These are phyloP conservation scores for Eremochloa ophiuroides DNA, from an alignment of 176 grass and related monocot genomes.

Conservation along the genomic window DNA sequence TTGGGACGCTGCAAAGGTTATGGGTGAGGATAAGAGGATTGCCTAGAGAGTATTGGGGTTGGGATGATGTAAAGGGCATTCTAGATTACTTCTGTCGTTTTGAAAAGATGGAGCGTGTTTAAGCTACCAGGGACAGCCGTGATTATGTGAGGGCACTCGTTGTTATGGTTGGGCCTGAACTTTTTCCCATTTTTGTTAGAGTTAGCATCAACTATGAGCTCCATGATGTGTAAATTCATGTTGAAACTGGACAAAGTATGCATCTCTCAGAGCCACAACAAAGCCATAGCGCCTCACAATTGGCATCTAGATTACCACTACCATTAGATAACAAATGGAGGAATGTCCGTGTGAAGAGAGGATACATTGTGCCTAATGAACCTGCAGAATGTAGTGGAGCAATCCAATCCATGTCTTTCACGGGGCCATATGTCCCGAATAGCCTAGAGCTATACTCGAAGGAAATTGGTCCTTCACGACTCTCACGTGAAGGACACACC, in stretches of 20 bases:
- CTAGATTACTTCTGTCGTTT: too few relatives aligned
- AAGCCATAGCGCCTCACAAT: not conserved
- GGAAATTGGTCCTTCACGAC: not conserved
- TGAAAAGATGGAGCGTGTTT: too few relatives aligned
- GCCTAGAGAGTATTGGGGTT: not conserved
- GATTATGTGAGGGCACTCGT: too few relatives aligned
- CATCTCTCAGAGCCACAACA: not conserved
- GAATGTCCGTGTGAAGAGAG: not conserved
- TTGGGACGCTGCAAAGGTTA: not conserved
- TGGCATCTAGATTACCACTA: not conserved
- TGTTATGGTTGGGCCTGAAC: not conserved
- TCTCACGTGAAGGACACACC: not conserved
- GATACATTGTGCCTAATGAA: not conserved
- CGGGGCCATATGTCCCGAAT: not conserved
- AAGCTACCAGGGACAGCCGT: too few relatives aligned
- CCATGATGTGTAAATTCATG: not conserved
- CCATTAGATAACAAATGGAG: not conserved
- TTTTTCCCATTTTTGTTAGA: too few relatives aligned
- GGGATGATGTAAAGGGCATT: too few relatives aligned
- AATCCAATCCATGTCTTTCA: not conserved
- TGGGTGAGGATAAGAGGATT: not conserved
- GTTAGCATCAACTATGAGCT: too few relatives aligned
- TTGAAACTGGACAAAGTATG: not conserved
- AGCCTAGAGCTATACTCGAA: not conserved
- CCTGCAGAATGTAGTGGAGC: not conserved